Base-by-base conservation (phyloP, 805 yeast genomes). In the Saccharomycopsis malanga region DNA sequence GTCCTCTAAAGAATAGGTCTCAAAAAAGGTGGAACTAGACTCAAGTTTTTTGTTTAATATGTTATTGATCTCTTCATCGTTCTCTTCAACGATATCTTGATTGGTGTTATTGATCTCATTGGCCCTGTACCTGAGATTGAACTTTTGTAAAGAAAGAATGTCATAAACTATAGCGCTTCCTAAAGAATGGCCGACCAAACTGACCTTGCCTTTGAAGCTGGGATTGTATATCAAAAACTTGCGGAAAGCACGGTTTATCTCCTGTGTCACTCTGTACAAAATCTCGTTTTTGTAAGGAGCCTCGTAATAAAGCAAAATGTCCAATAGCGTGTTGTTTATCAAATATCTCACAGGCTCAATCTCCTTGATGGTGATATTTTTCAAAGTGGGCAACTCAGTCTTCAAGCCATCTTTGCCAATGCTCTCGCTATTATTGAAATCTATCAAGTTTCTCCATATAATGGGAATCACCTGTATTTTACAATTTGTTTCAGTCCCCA, bases 91-190 rank as follows among this genome's bases (percentile, higher is more conserved):
- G 4, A 10, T 36, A 7, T 18, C 25, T 6, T 15, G 15, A 24
- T 36, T 36, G 5, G 18, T 14, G 23, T 4, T 7, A 15, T 24
- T 23, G 17, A 18, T 25, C 10, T 18, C 27, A 5, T 34, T 34
- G 6, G 14, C 24, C 14, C 12, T 22, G 14, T 22, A 37, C 17
- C 39, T 35, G 15, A 41, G 12, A 7, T 27, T 35, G 36, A 50
- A 50, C 15, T 50, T 36, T 34, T 77, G 83, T 15, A 65, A 59
- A 7, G 80, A 65, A 24, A 89, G 62, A 25, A 91, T 69, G 62
- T 91, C 97, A 53, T 87, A 81, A 1, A 81, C 69, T 30, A 91
- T 84, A 0, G 91, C 84, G 2, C 95, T 83, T 0, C 98, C 98
- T 30, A 91, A 67, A 0, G 98, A 91, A 62, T 91, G 98, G 1